Evolutionary conservation across 192 early-diverging fungal genomes (phyloP).

Genomic region (Gigaspora rosea): DNA sequence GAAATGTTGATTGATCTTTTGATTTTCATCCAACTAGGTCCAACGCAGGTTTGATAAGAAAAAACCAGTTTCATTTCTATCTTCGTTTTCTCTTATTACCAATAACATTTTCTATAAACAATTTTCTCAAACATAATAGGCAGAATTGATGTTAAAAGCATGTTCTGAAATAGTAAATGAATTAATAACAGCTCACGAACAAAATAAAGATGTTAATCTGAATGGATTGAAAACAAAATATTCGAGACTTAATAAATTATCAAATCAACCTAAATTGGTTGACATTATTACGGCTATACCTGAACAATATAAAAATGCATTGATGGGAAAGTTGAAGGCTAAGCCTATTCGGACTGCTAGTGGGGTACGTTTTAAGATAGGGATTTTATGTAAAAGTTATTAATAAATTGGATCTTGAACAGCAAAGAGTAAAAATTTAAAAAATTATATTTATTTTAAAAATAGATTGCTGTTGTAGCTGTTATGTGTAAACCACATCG

Average conservation of each 20-base stretch:
- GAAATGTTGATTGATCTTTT: too few relatives aligned
- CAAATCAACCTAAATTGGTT: slow-evolving; percentile 89
- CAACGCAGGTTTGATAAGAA: too few relatives aligned
- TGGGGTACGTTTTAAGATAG: slow-evolving; percentile 58
- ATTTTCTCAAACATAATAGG: slow-evolving; percentile 33
- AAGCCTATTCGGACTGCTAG: slow-evolving; percentile 96
- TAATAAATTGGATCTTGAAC: too few relatives aligned
- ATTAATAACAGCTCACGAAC: slow-evolving; percentile 69
- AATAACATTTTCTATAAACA: too few relatives aligned
- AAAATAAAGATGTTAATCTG: slow-evolving; percentile 79
- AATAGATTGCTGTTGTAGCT: slow-evolving; percentile 88
- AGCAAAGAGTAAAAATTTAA: too few relatives aligned
- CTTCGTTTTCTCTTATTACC: too few relatives aligned
- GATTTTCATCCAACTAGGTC: too few relatives aligned
- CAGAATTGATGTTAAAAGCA: slow-evolving; percentile 81
- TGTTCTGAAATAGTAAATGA: slow-evolving; percentile 92
- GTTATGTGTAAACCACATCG: slow-evolving; percentile 97
- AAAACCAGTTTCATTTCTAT: too few relatives aligned
- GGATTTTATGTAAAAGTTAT: too few relatives aligned
- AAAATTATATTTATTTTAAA: neutral
- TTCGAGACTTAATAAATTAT: slow-evolving; percentile 72
- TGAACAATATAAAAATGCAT: slow-evolving; percentile 80
- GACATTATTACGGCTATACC: slow-evolving; percentile 99
- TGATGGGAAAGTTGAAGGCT: slow-evolving; percentile 87
- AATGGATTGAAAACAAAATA: slow-evolving; percentile 81